These are phyloP conservation scores for Melanomma pulvis-pyrius DNA, from an alignment of 495 filamentous ascomycete species.

Conservation along the genomic window DNA sequence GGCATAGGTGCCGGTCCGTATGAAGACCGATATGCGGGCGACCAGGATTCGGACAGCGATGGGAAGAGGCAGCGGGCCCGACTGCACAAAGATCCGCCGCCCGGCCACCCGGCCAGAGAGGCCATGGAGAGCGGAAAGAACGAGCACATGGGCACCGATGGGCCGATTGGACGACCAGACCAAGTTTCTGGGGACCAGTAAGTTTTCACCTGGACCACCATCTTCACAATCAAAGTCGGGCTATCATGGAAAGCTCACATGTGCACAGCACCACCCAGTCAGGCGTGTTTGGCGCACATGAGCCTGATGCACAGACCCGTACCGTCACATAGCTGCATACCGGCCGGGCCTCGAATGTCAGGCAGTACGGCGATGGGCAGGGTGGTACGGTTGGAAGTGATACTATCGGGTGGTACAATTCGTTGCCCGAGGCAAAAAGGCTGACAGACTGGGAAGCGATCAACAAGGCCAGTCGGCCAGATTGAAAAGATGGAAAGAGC, in stretches of 20 bases:
- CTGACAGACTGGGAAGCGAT: constrained; percentile 36
- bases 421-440: not conserved
- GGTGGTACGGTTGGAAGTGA: constrained; percentile 40
- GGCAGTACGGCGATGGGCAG: constrained; percentile 36
- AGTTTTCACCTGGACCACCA: constrained; percentile 2
- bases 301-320: constrained; percentile 11
- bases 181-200: constrained; percentile 27
- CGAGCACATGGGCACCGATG: constrained; percentile 28
- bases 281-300: constrained; percentile 22
- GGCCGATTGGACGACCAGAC: constrained; percentile 19
- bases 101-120: constrained; percentile 30
- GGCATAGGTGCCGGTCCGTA: constrained; percentile 23
- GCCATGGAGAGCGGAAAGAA: constrained; percentile 16
- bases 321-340: constrained; percentile 40
- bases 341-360: constrained; percentile 43
- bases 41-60: constrained; percentile 2
- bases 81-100: constrained; percentile 41
- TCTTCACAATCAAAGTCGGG: no score
- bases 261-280: not conserved
- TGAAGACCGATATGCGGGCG: constrained; percentile 4
- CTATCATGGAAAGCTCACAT: not conserved
- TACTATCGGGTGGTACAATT: constrained; percentile 23
- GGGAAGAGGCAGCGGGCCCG: constrained; percentile 22
- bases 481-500: not conserved
- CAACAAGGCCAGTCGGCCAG: constrained; percentile 23